Evolutionary conservation across 2,329 filamentous ascomycete species (phyloP), one percentile per base, ranked within the genome.

Genomic region (Penicillium crustosum): DNA sequence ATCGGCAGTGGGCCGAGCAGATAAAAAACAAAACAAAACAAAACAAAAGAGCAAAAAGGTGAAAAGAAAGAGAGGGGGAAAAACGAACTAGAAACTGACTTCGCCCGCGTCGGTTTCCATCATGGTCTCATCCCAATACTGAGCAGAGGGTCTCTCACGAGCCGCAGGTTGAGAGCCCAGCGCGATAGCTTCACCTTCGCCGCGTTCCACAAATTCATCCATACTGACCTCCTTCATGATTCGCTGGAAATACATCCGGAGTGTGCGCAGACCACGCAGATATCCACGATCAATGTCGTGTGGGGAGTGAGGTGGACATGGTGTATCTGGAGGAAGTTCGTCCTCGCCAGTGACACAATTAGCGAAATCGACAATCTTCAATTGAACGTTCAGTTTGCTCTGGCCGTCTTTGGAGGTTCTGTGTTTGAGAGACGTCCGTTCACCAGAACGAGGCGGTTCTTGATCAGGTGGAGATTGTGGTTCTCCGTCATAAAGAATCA

Each of bases 291-390:
- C 94, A 7, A 96, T 87, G 59, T 91, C 88, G 36, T 88, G 79
- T 0, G 91, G 90, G 70, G 95, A 86, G 58, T 86, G 83, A 5
- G 94, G 94, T 15, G 94, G 94, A 66, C 93, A 97, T 19, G 80
- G 77, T 2, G 81, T 77, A 58, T 85, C 81, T 12, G 86, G 76
- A 1, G 82, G 77, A 3, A 85, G 68, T 49, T 77, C 73, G 68
- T 96, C 92, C 64, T 94, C 89, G 4, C 91, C 90, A 1, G 93
- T 97, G 36, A 97, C 88, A 70, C 93, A 97, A 73, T 99, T 99
- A 62, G 94, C 94, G 78, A 99, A 99, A 75, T 99, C 94, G 57
- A 96, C 93, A 73, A 99, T 95, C 76, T 97, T 97, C 77, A 99
- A 87, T 73, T 96, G 90, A 47, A 83, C 80, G 6, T 77, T 70